These are phyloP conservation scores for Clarkia xantiana DNA, from an alignment of 345 rosid species.

Conservation along the genomic window DNA sequence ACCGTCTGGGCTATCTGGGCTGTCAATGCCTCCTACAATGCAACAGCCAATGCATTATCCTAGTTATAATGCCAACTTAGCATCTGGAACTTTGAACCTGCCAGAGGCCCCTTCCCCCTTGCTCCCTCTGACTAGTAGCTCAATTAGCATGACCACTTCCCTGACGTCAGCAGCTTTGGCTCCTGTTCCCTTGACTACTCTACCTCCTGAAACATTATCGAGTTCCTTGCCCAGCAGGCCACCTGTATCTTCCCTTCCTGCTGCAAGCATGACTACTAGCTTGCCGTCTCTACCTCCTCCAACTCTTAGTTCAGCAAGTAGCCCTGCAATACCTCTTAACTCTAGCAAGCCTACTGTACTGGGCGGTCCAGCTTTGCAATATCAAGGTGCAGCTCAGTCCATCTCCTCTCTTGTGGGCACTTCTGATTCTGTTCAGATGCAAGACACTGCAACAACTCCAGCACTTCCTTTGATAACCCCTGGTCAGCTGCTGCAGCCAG, in stretches of 20 bases:
- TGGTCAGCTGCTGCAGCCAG: constrained; percentile 57
- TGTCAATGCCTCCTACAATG: constrained; percentile 52
- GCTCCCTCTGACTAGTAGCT: constrained; percentile 24
- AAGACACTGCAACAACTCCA: constrained; percentile 20
- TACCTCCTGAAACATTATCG: constrained; percentile 43
- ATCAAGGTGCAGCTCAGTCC: constrained; percentile 28
- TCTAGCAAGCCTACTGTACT: constrained; percentile 31
- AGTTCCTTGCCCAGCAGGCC: constrained; percentile 31
- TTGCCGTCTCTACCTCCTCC: constrained; percentile 34
- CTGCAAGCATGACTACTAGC: constrained; percentile 24
- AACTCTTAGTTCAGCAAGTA: constrained; percentile 33
- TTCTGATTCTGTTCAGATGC: constrained; percentile 26
- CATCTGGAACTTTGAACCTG: constrained; percentile 33
- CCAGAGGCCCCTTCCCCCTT: constrained; percentile 35
- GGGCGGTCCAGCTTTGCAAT: constrained; percentile 30
- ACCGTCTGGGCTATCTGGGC: constrained; percentile 60
- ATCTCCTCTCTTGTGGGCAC: constrained; percentile 25
- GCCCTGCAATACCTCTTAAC: constrained; percentile 22
- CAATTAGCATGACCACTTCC: constrained; percentile 25
- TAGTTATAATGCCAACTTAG: constrained; percentile 41
- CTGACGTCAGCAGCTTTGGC: constrained; percentile 21
- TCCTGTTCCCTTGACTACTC: constrained; percentile 17
- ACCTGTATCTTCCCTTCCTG: constrained; percentile 27
- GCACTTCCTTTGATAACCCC: constrained; percentile 53
- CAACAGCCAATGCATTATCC: constrained; percentile 69